A percentile compares a stretch with the other conserved stretches of the same genome.
These are phyloP conservation scores for Quercus mongolica DNA, from an alignment of 306 rosid genomes.

Conservation along the genomic window DNA sequence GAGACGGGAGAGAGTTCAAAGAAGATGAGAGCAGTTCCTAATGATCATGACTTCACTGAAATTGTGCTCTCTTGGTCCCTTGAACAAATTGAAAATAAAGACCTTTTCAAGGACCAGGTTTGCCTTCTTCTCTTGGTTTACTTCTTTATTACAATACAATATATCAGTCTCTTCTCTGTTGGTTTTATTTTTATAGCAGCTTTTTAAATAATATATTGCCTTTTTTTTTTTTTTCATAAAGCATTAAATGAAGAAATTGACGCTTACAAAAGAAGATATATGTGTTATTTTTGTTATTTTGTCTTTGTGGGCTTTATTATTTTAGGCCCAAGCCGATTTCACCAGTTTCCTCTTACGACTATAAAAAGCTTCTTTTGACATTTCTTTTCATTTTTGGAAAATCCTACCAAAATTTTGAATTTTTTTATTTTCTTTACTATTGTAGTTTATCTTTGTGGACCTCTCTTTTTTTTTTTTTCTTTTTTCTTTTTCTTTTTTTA, in stretches of 20 bases:
- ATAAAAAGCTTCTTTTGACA: neutral
- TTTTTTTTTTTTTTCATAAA: neutral
- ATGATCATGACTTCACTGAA: slow-evolving; percentile 22
- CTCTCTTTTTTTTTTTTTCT: fast-evolving
- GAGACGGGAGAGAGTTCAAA: slow-evolving; percentile 26
- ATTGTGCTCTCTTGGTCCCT: slow-evolving; percentile 60
- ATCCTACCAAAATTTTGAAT: neutral
- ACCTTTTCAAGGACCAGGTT: slow-evolving; percentile 43
- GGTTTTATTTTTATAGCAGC: neutral
- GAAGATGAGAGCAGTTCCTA: neutral
- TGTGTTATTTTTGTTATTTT: too few species aligned
- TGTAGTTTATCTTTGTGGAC: too few species aligned
- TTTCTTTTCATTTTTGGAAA: neutral
- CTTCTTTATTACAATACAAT: neutral
- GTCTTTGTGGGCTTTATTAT: neutral
- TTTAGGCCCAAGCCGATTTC: neutral
- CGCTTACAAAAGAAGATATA: neutral
- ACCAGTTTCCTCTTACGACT: neutral
- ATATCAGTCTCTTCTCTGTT: too few species aligned
- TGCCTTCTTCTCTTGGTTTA: neutral
- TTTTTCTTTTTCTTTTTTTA: fast-evolving
- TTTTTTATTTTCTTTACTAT: neutral
- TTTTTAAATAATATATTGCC: neutral
- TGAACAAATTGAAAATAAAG: slow-evolving; percentile 39
- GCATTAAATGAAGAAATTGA: neutral